phyloP scores from a whole-genome alignment of 2,329 filamentous ascomycete species.

The Calonectria montana region DNA sequence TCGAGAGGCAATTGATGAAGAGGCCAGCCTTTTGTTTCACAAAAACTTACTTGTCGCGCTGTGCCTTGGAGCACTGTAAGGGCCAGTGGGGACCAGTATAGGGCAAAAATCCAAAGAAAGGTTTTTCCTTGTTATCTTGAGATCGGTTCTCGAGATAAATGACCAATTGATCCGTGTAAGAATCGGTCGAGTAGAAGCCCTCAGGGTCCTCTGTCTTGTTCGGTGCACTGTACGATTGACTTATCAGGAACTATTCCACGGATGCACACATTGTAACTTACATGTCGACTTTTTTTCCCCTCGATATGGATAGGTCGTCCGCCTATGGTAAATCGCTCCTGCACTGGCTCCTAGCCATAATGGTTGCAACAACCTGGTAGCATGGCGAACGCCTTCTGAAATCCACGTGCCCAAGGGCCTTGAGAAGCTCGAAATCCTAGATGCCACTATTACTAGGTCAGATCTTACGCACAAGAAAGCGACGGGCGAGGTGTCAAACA shows the following conservation, averaged over 20 bases:
- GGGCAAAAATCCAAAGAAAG: conserved; percentile 37
- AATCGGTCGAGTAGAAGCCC: conserved; percentile 58
- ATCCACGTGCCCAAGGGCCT: conserved; percentile 52
- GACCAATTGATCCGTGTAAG: conserved; percentile 55
- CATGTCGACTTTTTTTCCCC: conserved; percentile 16
- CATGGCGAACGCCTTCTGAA: conserved; percentile 68
- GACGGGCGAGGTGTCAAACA: not conserved
- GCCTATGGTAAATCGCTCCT: conserved; percentile 14
- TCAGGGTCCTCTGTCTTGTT: conserved; percentile 50
- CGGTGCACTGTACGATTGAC: not conserved
- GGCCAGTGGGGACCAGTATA: conserved; percentile 74
- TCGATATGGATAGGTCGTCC: conserved; percentile 12
- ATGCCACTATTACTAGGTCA: not conserved
- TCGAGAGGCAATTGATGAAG: not conserved
- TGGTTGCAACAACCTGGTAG: conserved; percentile 70
- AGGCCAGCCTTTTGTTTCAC: not conserved
- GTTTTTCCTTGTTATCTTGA: conserved; percentile 39
- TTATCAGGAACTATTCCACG: not conserved
- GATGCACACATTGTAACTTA: not conserved
- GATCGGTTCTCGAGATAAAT: conserved; percentile 48
- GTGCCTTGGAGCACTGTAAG: conserved; percentile 65
- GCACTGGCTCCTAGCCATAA: conserved; percentile 37
- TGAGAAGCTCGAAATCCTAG: conserved; percentile 15
- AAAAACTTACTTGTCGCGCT: conserved; percentile 56
- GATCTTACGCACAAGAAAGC: conserved; percentile 41